These are phyloP conservation scores for Castanospermum australe DNA, from an alignment of 306 rosid species.

Conservation along the genomic window DNA sequence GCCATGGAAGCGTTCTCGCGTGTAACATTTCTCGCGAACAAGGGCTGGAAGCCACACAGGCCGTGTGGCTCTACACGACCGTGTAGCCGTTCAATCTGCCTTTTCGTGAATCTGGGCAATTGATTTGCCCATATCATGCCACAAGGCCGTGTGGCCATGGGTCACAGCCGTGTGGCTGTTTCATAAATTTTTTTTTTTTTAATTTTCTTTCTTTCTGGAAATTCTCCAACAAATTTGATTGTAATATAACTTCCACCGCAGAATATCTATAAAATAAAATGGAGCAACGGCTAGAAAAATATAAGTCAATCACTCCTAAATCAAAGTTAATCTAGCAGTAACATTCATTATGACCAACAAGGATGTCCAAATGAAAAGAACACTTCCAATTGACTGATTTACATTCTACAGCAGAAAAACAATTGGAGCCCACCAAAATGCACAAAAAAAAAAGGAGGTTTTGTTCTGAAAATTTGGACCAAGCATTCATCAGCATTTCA, in stretches of 20 bases:
- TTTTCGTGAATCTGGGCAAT: no score
- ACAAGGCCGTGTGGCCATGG: no score
- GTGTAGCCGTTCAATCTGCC: no score
- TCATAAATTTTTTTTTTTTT: no score
- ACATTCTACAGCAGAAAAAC: background rate
- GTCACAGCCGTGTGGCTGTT: no score
- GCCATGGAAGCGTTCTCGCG: no score
- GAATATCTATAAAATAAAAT: background rate
- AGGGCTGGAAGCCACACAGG: no score
- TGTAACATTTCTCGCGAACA: no score
- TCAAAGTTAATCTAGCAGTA: background rate
- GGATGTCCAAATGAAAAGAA: background rate
- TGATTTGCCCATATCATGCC: no score
- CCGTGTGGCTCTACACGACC: no score
- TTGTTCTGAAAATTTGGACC: background rate
- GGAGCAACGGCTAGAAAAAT: background rate
- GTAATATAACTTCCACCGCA: background rate
- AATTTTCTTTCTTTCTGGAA: no score
- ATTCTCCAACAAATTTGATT: no score
- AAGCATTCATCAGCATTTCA: background rate
- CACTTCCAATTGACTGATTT: background rate
- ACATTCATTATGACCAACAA: background rate
- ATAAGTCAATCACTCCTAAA: background rate
- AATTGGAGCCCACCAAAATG: background rate
- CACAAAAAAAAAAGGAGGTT: background rate